Evolutionary conservation across 192 early-diverging fungal genomes (phyloP), one percentile per base, ranked within the genome.

Genomic region (Geranomyces michiganensis): DNA sequence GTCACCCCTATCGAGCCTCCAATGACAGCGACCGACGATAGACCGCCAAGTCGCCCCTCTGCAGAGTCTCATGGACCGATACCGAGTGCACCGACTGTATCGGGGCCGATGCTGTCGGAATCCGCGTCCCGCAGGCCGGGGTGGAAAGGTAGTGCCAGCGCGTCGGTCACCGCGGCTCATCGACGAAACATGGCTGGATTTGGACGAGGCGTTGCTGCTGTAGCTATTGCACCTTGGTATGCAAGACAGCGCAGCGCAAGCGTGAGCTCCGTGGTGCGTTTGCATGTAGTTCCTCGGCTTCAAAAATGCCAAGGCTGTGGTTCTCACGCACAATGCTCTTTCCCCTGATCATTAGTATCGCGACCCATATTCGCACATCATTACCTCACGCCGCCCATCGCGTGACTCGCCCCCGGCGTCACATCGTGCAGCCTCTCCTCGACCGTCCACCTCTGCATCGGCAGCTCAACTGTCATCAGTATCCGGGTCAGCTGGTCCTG

Each of bases 201-300:
- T 27, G 58, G 58, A 3, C 24, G 58, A 26, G 58, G 58, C 8
- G 58, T 60, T 60, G 58, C 29, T 17, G 58, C 29, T 60, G 58
- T 17, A 7, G 29, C 58, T 3, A 60, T 60, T 33, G 31, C 21
- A 9, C 58, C 58, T 19, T 60, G 58, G 58, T 60, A 60, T 60
- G 58, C 58, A 29, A 27, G 58, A 32, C 58, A 60, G 58, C 58
- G 58, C 12, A 60, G 58, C 31, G 58, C 58, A 8, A 60, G 58
- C 30, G 29, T 60, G 26, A 29, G 58, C 15, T 60, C 58, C 7
- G 29, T 60, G 58, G 58, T 60, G 30, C 15, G 58, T 53, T 15
- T 10, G 4, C 51, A 53, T 8, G 51, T 7, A 3, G 3, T 53
- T 9, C 24, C 51, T 53, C 17, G 4, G 4, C 5, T 41, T 41